These are phyloP conservation scores for Prunus mongolica DNA, from an alignment of 306 rosid species.

Conservation along the genomic window DNA sequence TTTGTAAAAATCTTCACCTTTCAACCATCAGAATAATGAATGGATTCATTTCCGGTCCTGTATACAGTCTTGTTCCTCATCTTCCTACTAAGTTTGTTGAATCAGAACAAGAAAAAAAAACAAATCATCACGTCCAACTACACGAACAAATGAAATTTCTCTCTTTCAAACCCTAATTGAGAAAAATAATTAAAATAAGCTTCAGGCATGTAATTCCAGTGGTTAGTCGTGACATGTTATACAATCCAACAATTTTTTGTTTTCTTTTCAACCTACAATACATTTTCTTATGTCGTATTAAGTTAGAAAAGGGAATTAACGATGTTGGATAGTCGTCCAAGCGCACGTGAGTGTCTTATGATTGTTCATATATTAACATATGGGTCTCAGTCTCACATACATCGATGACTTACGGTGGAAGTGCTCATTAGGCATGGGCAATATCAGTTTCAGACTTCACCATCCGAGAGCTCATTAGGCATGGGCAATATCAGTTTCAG, in stretches of 20 bases:
- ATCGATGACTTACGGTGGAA: too few relatives aligned
- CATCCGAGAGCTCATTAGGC: background rate
- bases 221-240: background rate
- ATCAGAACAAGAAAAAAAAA: too few relatives aligned
- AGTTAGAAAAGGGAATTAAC: too few relatives aligned
- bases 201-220: background rate
- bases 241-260: too few relatives aligned
- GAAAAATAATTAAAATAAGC: background rate
- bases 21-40: conserved; percentile 17
- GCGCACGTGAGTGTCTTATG: too few relatives aligned
- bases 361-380: too few relatives aligned
- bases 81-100: too few relatives aligned
- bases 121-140: background rate
- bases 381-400: too few relatives aligned
- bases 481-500: background rate
- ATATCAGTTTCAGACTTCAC: background rate
- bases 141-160: background rate
- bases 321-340: too few relatives aligned
- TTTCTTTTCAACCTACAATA: too few relatives aligned
- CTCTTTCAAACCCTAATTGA: background rate
- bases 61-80: background rate
- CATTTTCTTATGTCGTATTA: too few relatives aligned
- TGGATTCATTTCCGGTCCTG: conserved; percentile 14
- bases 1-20: conserved; percentile 25
- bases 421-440: background rate